Percentiles rank a stretch among this genome's conserved stretches.
These are phyloP conservation scores for Sclerotinia sclerotiorum DNA, from an alignment of 2,329 filamentous ascomycete species.

Conservation along the genomic window DNA sequence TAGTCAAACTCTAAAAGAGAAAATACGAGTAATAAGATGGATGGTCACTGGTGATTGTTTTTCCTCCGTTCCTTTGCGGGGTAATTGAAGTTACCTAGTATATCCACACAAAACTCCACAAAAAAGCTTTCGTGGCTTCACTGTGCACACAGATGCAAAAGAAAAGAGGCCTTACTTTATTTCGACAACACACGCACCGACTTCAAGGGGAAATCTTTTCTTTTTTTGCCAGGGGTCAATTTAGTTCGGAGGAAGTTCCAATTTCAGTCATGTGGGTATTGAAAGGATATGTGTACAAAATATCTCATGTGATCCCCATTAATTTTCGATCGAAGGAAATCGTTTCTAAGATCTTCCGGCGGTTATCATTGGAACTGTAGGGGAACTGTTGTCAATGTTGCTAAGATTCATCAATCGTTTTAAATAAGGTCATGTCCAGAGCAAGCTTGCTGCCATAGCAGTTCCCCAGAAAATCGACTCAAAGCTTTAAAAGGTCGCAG, in stretches of 20 bases:
- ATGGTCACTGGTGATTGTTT: not conserved
- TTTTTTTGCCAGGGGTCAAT: not conserved
- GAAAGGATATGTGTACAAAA: conserved; percentile 4
- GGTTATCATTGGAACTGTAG: not conserved
- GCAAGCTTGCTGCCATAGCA: not conserved
- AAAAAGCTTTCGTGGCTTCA: conserved; percentile 13
- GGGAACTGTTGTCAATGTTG: not conserved
- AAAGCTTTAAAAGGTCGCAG: not conserved
- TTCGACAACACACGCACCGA: not conserved
- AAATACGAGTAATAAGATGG: not conserved
- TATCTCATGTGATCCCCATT: not conserved
- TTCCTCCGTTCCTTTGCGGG: not conserved
- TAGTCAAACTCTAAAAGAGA: not conserved
- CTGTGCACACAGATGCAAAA: not conserved
- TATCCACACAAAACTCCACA: not conserved
- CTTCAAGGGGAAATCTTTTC: not conserved
- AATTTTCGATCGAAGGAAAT: not conserved
- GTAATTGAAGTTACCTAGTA: not conserved
- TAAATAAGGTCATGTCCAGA: not conserved
- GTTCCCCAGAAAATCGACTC: not conserved
- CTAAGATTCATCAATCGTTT: not conserved
- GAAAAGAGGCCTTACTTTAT: not conserved
- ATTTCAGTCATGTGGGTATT: not conserved
- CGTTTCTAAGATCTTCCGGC: not conserved
- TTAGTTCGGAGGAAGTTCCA: not conserved